These are phyloP conservation scores for Paxillus ammoniavirescens DNA, from an alignment of 768 basidiomycete species.

Conservation along the genomic window DNA sequence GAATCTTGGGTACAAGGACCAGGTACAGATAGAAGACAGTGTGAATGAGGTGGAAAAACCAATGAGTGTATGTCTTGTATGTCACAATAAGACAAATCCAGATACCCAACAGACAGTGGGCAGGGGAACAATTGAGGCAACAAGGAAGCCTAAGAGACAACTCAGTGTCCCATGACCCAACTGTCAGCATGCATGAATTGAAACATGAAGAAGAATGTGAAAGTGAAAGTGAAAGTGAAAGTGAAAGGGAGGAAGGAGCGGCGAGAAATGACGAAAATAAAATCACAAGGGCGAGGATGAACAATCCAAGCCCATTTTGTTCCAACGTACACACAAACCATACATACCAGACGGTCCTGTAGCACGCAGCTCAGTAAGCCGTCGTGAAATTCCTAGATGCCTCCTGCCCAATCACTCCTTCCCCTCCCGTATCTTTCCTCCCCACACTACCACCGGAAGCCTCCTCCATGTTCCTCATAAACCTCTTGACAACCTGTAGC, in stretches of 20 bases:
- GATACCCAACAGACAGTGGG: too few relatives aligned
- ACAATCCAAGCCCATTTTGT: slow-evolving; percentile 4
- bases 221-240: background rate
- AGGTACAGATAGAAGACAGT: too few relatives aligned
- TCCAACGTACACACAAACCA: background rate
- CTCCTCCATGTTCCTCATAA: slow-evolving; percentile 35
- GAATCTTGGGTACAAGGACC: too few relatives aligned
- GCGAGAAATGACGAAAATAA: background rate
- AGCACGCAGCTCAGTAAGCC: slow-evolving; percentile 35
- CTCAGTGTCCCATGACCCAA: background rate
- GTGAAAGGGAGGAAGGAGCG: background rate
- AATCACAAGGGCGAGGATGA: background rate
- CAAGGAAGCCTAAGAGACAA: background rate
- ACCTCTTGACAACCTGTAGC: slow-evolving; percentile 75
- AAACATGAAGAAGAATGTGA: slow-evolving; percentile 13
- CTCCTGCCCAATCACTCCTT: slow-evolving; percentile 53
- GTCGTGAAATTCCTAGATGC: slow-evolving; percentile 58
- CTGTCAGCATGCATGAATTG: too few relatives aligned
- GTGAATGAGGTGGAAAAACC: too few relatives aligned
- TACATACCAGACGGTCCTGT: background rate
- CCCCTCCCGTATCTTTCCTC: slow-evolving; percentile 26
- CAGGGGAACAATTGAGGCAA: background rate
- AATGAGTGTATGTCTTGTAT: too few relatives aligned
- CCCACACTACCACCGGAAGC: slow-evolving; percentile 12
- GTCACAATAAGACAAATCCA: too few relatives aligned